Percentiles rank a stretch among this genome's conserved stretches.
Conservation (phyloP, 139 green algal species). For the Mesostigma viride region DNA sequence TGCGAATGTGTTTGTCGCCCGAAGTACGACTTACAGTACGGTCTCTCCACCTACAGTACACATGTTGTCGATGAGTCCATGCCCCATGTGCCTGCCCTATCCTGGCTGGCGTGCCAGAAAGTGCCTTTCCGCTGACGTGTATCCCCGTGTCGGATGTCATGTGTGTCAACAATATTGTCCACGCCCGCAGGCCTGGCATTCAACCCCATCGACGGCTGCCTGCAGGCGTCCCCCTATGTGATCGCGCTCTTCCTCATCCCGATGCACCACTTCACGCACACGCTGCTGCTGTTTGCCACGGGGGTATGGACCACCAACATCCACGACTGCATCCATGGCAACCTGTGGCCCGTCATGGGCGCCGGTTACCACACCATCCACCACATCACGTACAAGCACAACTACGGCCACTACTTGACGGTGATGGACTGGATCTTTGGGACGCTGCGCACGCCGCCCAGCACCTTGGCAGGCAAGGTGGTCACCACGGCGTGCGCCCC, state of each 20-base stretch:
- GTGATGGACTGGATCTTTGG: constrained; percentile 76
- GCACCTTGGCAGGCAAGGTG: no score
- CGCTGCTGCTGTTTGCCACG: constrained; percentile 84
- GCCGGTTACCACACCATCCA: constrained; percentile 92
- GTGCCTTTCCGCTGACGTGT: no score
- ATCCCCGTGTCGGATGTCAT: no score
- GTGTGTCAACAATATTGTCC: no score
- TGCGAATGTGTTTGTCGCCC: no score
- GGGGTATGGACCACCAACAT: constrained; percentile 93
- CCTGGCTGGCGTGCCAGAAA: no score
- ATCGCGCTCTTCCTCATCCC: constrained; percentile 67
- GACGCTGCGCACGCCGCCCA: constrained; percentile 39
- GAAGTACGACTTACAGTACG: no score
- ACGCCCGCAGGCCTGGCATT: constrained; percentile 76
- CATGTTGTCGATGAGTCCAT: no score
- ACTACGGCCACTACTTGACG: constrained; percentile 90
- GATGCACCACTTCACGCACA: constrained; percentile 83
- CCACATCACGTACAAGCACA: constrained; percentile 85
- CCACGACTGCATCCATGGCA: constrained; percentile 79
- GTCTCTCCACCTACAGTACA: no score
- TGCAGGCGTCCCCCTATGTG: constrained; percentile 75
- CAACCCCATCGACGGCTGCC: constrained; percentile 50
- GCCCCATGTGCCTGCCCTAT: no score
- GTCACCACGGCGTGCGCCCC: no score
- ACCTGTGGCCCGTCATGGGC: constrained; percentile 77